phyloP scores from a whole-genome alignment of 23 red algal genomes.

The Cyanidium caldarium region DNA sequence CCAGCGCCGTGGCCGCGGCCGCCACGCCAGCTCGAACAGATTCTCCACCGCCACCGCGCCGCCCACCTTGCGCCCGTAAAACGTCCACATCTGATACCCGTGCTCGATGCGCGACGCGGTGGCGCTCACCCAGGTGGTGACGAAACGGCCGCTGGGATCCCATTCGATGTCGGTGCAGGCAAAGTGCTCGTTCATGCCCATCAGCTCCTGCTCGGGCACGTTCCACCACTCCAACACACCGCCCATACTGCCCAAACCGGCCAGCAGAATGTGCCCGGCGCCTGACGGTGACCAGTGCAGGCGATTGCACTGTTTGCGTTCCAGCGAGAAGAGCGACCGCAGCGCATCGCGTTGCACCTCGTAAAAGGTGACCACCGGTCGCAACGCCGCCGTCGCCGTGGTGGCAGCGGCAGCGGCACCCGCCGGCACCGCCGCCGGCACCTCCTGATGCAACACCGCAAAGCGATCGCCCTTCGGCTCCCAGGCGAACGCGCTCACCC shows the following conservation, averaged over 20 bases:
- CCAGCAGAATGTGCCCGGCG: constrained; percentile 48
- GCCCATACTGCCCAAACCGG: constrained; percentile 41
- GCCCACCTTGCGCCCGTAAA: constrained; percentile 61
- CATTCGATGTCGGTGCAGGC: constrained; percentile 61
- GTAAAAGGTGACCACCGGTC: constrained; percentile 56
- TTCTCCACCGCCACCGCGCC: constrained; percentile 23
- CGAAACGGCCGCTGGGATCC: constrained; percentile 84
- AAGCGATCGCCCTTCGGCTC: constrained; percentile 80
- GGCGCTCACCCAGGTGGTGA: constrained; percentile 42
- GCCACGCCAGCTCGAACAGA: constrained; percentile 80
- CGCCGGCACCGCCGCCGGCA: not conserved
- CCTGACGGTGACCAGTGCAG: constrained; percentile 88
- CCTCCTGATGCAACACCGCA: constrained; percentile 55
- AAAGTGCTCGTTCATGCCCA: constrained; percentile 74
- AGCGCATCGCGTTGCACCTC: constrained; percentile 49
- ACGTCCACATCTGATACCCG: constrained; percentile 78
- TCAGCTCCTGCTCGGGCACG: constrained; percentile 64
- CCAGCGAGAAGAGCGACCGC: constrained; percentile 53
- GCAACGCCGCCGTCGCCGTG: not conserved
- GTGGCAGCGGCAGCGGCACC: not conserved
- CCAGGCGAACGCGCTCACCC: constrained; percentile 58
- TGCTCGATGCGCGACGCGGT: constrained; percentile 58
- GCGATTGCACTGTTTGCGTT: constrained; percentile 43
- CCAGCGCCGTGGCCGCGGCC: constrained; percentile 54
- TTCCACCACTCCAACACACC: constrained; percentile 84